Percentiles rank a stretch among this genome's conserved stretches.
phyloP scores from a whole-genome alignment of 2,329 filamentous ascomycete species.

The Fusarium mangiferae region DNA sequence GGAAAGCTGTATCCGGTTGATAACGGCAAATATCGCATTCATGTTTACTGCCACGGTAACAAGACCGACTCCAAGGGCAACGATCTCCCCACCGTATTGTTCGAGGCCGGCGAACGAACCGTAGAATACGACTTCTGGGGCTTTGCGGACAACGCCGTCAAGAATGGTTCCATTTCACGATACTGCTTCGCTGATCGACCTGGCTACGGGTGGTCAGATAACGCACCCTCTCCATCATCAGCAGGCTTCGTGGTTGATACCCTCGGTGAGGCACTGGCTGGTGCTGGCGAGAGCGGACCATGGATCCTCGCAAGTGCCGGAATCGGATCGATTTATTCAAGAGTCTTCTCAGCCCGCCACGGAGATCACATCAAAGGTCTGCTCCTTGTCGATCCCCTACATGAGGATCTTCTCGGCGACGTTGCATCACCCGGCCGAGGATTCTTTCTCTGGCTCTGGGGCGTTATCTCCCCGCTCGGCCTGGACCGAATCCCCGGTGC shows the following conservation, averaged over 20 bases:
- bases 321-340: conserved; percentile 86
- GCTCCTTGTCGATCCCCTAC: conserved; percentile 86
- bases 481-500: conserved; percentile 83
- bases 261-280: conserved; percentile 84
- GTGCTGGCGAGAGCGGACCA: conserved; percentile 83
- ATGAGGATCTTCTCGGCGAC: conserved; percentile 82
- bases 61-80: conserved; percentile 63
- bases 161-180: conserved; percentile 83
- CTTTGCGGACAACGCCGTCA: conserved; percentile 79
- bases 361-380: conserved; percentile 78
- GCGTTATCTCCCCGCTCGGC: conserved; percentile 87
- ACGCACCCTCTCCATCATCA: conserved; percentile 91
- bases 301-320: conserved; percentile 91
- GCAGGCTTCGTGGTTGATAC: conserved; percentile 93
- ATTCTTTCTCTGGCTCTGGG: conserved; percentile 87
- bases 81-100: conserved; percentile 79
- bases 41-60: conserved; percentile 84
- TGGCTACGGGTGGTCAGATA: conserved; percentile 87
- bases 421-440: conserved; percentile 76
- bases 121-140: conserved; percentile 83
- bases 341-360: conserved; percentile 90
- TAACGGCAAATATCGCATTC: conserved; percentile 84
- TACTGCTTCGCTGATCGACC: conserved; percentile 98
- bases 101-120: conserved; percentile 85
- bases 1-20: conserved; percentile 86